A percentile compares a stretch with the other conserved stretches of the same genome.
phyloP scores from a whole-genome alignment of 345 rosid genomes.

The Eucalyptus cloeziana region DNA sequence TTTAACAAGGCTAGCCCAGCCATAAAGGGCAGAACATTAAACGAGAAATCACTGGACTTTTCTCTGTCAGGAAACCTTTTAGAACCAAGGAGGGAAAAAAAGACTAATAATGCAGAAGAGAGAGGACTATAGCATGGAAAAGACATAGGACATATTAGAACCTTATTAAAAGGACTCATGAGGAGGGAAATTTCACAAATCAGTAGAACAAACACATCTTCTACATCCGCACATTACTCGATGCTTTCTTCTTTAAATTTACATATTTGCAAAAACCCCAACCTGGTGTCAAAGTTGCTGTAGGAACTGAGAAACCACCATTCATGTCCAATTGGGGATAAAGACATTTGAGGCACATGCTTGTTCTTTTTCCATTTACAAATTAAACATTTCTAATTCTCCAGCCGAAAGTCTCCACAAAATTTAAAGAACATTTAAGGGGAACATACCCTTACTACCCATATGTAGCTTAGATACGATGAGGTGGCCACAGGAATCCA shows the following conservation, averaged over 20 bases:
- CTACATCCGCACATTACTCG: not conserved
- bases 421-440: not conserved
- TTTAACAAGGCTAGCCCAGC: not conserved
- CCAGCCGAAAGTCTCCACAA: not conserved
- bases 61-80: not conserved
- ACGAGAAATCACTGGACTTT: not conserved
- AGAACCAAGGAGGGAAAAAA: not conserved
- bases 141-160: not conserved
- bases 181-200: not conserved
- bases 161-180: not conserved
- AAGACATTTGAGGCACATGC: not conserved
- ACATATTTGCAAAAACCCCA: not conserved
- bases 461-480: conserved; percentile 47
- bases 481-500: conserved; percentile 53
- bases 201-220: not conserved
- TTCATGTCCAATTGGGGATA: not conserved
- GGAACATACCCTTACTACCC: conserved; percentile 30
- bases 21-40: not conserved
- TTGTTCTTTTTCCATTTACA: not conserved
- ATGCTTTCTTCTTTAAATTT: not conserved
- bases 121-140: not conserved
- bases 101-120: not conserved
- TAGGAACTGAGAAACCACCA: not conserved
- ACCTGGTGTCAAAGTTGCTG: not conserved
- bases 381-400: not conserved